Evolutionary conservation across 1,284 basidiomycete genomes (phyloP), one percentile per base, ranked within the genome.

Genomic region (Pholiota adiposa): DNA sequence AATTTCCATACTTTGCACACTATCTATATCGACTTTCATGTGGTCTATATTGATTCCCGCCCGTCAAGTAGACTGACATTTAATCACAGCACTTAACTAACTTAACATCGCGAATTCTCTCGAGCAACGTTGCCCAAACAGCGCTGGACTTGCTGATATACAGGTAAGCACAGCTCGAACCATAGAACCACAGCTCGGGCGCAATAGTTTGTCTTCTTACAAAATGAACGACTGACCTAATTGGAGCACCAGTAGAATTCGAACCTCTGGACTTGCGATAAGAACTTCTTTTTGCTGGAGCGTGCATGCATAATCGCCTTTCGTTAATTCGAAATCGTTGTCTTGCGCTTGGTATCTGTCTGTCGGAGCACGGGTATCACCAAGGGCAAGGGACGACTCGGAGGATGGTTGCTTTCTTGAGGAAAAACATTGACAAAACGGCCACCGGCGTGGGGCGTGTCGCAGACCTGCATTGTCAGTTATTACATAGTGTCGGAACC

Each of bases 361-460:
- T 43, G 40, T 23, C 40, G 40, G 19, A 18, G 18, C 19, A 18
- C 2, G 18, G n/a, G 19, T 19, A 23, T 21, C 19, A 21, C 5
- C n/a, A 4, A 43, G 40, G 19, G n/a, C 18, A 11, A n/a, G 21
- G 40, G 19, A 21, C 40, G 19, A n/a, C n/a, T n/a, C n/a, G n/a
- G n/a, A n/a, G n/a, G n/a, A n/a, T n/a, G n/a, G n/a, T n/a, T n/a
- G n/a, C n/a, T n/a, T n/a, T n/a, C n/a, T n/a, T n/a, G n/a, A n/a
- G n/a, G n/a, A n/a, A n/a, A n/a, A 43, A 43, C 7, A n/a, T 54
- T 43, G 19, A 44, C 29, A 29, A 18, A 38, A 21, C 50, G 50
- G 50, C n/a, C n/a, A 33, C 12, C 18, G 50, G 38, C 34, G 34
- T 51, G 50, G 50, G 50, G 50, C 50, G 36, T n/a, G 27, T 48